A percentile compares a stretch with the other conserved stretches of the same genome.
These are phyloP conservation scores for Suaeda aralocaspica DNA, from an alignment of 148 eudicot genomes.

Conservation along the genomic window DNA sequence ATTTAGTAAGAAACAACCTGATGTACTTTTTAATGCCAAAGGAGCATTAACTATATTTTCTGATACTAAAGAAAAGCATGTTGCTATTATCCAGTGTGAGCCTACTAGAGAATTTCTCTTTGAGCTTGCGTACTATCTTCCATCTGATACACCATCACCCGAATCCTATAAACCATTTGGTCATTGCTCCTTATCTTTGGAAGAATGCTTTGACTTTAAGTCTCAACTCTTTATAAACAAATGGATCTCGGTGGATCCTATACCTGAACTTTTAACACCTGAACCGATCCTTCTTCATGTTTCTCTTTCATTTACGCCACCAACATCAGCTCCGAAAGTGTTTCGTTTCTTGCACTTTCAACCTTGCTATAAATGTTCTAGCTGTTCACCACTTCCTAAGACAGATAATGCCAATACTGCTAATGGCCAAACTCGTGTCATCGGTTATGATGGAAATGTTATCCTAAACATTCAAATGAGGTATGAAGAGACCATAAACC, in stretches of 20 bases:
- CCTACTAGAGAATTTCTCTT: slow-evolving; percentile 65
- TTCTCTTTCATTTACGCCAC: slow-evolving; percentile 66
- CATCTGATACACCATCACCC: slow-evolving; percentile 36
- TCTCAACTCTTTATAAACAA: slow-evolving; percentile 58
- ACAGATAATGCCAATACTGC: slow-evolving; percentile 32
- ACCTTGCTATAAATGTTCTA: slow-evolving; percentile 47
- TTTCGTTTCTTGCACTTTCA: slow-evolving; percentile 47
- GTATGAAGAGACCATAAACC: no score
- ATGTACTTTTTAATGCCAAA: slow-evolving; percentile 57
- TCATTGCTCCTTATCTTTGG: slow-evolving; percentile 55
- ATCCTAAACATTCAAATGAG: slow-evolving; percentile 76
- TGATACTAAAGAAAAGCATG: slow-evolving; percentile 61
- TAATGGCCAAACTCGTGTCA: slow-evolving; percentile 51
- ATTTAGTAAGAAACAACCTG: slow-evolving; percentile 79
- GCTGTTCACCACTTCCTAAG: slow-evolving; percentile 50
- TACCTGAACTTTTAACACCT: slow-evolving; percentile 26
- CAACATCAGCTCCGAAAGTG: slow-evolving; percentile 51
- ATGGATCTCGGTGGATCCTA: slow-evolving; percentile 70
- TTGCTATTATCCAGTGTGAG: slow-evolving; percentile 78
- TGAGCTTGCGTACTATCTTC: slow-evolving; percentile 43
- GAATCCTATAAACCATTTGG: slow-evolving; percentile 53
- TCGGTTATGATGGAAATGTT: slow-evolving; percentile 61
- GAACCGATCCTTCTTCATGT: slow-evolving; percentile 59
- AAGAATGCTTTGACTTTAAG: slow-evolving; percentile 41
- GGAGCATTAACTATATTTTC: slow-evolving; percentile 60